These are phyloP conservation scores for Populus tomentosa DNA, from an alignment of 441 rosid genomes.

Conservation along the genomic window DNA sequence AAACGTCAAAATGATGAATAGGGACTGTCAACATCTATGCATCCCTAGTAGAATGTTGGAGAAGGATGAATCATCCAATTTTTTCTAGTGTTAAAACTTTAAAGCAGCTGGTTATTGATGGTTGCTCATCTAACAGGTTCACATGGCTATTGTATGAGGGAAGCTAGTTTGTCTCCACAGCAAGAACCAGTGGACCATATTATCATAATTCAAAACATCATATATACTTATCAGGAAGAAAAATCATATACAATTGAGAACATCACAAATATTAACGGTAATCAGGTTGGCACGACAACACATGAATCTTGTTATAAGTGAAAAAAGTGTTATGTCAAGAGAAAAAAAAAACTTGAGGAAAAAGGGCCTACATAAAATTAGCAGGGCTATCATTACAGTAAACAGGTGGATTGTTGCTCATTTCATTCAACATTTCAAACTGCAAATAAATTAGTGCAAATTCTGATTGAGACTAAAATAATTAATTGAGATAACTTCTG, in stretches of 20 bases:
- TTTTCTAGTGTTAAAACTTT: neutral
- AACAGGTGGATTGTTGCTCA: neutral
- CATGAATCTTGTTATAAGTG: neutral
- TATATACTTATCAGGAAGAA: neutral
- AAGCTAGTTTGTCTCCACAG: neutral
- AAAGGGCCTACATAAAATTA: neutral
- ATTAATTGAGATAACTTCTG: neutral
- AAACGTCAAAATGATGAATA: neutral
- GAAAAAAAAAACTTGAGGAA: neutral
- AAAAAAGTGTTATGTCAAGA: neutral
- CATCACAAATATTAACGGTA: neutral
- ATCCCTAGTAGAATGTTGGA: constrained; percentile 1
- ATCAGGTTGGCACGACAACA: neutral
- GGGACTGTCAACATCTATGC: constrained; percentile 5
- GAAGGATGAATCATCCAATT: constrained; percentile 1
- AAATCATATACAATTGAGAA: neutral
- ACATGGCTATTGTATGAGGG: neutral
- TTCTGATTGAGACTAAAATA: neutral
- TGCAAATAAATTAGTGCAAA: neutral
- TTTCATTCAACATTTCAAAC: neutral
- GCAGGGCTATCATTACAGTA: neutral
- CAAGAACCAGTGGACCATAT: neutral
- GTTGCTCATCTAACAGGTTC: neutral
- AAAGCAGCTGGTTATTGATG: neutral
- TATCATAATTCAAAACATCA: neutral